phyloP scores from a whole-genome alignment of 2,329 filamentous ascomycete species.

The Aspergillus tamarii region DNA sequence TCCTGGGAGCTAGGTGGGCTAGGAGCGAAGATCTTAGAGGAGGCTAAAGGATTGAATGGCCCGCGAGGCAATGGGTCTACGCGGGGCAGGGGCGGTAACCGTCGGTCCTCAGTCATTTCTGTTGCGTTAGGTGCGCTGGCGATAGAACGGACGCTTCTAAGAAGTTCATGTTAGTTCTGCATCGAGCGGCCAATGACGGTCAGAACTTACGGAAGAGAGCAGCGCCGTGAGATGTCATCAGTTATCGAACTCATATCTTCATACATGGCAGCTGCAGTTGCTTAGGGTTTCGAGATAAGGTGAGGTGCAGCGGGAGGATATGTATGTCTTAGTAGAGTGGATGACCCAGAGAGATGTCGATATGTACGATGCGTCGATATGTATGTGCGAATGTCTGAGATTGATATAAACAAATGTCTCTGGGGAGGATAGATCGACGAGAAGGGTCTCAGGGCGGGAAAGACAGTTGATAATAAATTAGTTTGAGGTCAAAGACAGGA shows the following conservation, averaged over 20 bases:
- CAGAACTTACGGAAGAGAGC: constrained; percentile 40
- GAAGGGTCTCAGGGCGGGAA: neutral
- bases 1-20: constrained; percentile 40
- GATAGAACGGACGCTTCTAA: constrained; percentile 30
- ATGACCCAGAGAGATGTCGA: constrained; percentile 8
- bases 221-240: constrained; percentile 34
- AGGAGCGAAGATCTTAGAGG: constrained; percentile 31
- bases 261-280: constrained; percentile 27
- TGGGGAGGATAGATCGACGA: neutral
- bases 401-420: constrained; percentile 11
- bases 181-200: neutral
- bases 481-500: neutral
- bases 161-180: constrained; percentile 15
- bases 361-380: constrained; percentile 14
- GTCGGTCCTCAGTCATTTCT: constrained; percentile 39
- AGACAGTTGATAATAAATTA: neutral
- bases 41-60: constrained; percentile 41
- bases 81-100: constrained; percentile 41
- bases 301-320: constrained; percentile 7
- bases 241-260: constrained; percentile 35
- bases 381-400: constrained; percentile 12
- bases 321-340: constrained; percentile 26
- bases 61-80: constrained; percentile 42
- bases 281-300: neutral
- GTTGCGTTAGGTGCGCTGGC: constrained; percentile 24